Conservation (phyloP, 805 yeast genomes). For the Hermanozyma aechmeae region DNA sequence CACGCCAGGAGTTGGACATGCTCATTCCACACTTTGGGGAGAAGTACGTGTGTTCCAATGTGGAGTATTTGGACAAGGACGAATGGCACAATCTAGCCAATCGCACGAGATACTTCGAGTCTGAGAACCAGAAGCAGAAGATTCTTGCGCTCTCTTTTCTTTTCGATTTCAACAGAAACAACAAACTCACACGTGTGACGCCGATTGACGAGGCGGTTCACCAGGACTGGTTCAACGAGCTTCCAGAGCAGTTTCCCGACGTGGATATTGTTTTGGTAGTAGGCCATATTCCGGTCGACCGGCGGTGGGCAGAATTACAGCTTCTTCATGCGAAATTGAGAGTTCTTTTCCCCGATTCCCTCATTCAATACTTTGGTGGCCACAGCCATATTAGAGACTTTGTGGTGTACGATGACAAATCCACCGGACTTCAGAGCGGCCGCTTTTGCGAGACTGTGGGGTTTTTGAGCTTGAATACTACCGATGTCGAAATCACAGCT, state of each 20-base stretch:
- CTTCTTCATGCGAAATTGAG: conserved; percentile 45
- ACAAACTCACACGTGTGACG: conserved; percentile 53
- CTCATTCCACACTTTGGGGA: conserved; percentile 54
- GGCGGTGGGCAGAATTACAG: conserved; percentile 45
- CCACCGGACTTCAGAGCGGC: conserved; percentile 86
- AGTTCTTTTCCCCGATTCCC: conserved; percentile 44
- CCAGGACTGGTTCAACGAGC: conserved; percentile 57
- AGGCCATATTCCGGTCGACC: conserved; percentile 66
- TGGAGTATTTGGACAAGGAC: conserved; percentile 39
- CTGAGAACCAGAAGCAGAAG: conserved; percentile 41
- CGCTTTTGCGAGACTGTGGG: conserved; percentile 93
- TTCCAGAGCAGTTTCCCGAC: conserved; percentile 22
- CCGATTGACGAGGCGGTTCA: conserved; percentile 46
- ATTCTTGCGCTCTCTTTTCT: conserved; percentile 70
- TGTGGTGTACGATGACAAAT: conserved; percentile 49
- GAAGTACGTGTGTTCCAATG: conserved; percentile 64
- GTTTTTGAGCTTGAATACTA: conserved; percentile 44
- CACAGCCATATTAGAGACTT: conserved; percentile 91
- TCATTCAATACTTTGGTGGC: conserved; percentile 87
- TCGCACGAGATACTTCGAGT: conserved; percentile 53
- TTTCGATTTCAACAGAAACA: conserved; percentile 62
- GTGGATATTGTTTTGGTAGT: conserved; percentile 62
- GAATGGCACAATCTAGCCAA: conserved; percentile 59
- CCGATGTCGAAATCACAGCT: conserved; percentile 3
- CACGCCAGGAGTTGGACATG: conserved; percentile 53